Evolutionary conservation across 177 flowering plant genomes (phyloP), one percentile per base, ranked within the genome.

Genomic region (Vitis hybrid): DNA sequence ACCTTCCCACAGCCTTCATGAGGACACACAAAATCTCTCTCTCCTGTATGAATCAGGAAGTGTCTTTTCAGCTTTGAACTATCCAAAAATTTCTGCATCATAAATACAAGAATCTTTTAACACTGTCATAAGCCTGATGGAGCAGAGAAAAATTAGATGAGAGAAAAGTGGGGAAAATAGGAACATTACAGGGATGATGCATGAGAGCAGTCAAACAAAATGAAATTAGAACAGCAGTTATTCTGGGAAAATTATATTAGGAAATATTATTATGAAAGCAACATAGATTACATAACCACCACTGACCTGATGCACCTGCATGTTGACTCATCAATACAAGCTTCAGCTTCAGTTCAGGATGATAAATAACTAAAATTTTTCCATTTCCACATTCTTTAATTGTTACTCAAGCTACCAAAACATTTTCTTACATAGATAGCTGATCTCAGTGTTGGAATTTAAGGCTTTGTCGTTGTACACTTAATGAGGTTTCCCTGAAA

Each of bases 1-100:
- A 95, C 99, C 97, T 95, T 95, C 57, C 99, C 99, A 81, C 99
- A 95, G 72, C 98, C 98, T 88, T 91, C 97, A 86, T 87, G 85
- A 75, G 97, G 91, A 68, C 99, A 95, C 6, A 88, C 79, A 77
- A 82, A 95, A 75, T 83, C 84, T 80, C 99, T 90, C 77, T 90
- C 98, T 64, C 99, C 99, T 51, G 99, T 95, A 78, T 95, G 99
- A 80, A 89, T 93, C 67, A 95, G 92, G 74, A 86, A 89, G 81
- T 95, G 99, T 71, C 99, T 80, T 79, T 91, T 95, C 76, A 95
- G 77, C 86, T 95, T 95, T 52, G 99, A 93, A 73, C 98, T 91
- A 78, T 95, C 99, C 86, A 95, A 82, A 80, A 93, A 95, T 90
- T 93, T 95, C 99, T 95, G 94, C 80, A 85, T 57, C 19, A 79